These are phyloP conservation scores for Sinapis alba DNA, from an alignment of 441 rosid species.

Conservation along the genomic window DNA sequence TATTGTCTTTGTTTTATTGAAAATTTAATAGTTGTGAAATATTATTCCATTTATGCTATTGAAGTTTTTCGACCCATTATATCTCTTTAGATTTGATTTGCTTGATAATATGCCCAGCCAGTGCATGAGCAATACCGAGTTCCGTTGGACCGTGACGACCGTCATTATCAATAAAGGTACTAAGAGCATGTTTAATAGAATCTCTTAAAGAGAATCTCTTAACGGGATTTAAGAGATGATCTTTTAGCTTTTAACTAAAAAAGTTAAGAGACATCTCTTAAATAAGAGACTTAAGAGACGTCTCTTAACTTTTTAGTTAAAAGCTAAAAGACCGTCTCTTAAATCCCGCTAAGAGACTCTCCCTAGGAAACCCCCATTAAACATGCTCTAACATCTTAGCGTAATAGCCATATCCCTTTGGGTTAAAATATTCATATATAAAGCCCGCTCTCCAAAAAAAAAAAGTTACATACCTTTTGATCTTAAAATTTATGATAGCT, in stretches of 20 bases:
- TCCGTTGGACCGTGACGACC: slow-evolving; percentile 4
- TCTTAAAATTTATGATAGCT: not conserved
- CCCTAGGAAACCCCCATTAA: too few species aligned
- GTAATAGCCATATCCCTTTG: not conserved
- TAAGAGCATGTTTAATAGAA: too few species aligned
- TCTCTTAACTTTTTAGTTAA: too few species aligned
- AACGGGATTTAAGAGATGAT: too few species aligned
- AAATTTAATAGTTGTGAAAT: not conserved
- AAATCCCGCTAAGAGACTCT: too few species aligned
- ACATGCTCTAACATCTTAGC: slow-evolving; percentile 31
- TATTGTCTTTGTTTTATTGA: not conserved
- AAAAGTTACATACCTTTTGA: not conserved
- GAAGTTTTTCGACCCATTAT: not conserved
- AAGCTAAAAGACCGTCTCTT: too few species aligned
- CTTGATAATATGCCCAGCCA: not conserved
- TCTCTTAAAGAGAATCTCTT: too few species aligned
- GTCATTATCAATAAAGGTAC: slow-evolving; percentile 24
- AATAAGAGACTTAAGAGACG: too few species aligned
- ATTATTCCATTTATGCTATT: not conserved
- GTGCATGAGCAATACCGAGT: not conserved
- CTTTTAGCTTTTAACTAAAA: too few species aligned
- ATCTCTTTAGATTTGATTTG: not conserved
- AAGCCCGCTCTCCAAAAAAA: too few species aligned
- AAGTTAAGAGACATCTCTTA: too few species aligned
- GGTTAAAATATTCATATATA: too few species aligned